Evolutionary conservation across 73 alveolate genomes (phyloP).

Genomic region (Paramecium biaurelia): DNA sequence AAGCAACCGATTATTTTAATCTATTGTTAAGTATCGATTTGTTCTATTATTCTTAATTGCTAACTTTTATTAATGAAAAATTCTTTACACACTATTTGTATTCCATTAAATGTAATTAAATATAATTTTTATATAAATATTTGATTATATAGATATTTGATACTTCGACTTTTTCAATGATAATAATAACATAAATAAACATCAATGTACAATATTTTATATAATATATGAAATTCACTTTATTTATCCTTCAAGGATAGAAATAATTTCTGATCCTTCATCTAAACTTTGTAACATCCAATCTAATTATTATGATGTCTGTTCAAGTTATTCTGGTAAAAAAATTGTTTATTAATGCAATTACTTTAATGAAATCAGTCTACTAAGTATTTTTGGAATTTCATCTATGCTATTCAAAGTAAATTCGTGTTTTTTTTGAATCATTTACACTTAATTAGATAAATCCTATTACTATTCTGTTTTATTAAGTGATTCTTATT

Average conservation of each 20-base stretch:
- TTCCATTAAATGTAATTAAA: background rate
- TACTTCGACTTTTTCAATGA: background rate
- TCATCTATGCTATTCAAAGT: slow-evolving; percentile 6
- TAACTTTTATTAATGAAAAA: background rate
- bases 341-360: background rate
- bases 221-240: background rate
- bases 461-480: background rate
- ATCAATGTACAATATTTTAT: background rate
- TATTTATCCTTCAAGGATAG: background rate
- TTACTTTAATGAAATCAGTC: background rate
- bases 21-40: background rate
- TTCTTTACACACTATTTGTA: background rate
- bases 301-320: background rate
- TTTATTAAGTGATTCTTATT: background rate
- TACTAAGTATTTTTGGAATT: background rate
- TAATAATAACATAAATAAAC: background rate
- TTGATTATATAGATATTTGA: background rate
- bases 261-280: slow-evolving; percentile 7
- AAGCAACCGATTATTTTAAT: background rate
- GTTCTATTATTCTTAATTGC: slow-evolving; percentile 21
- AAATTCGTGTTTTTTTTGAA: slow-evolving; percentile 3
- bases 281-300: slow-evolving; percentile 5
- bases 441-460: background rate
- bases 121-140: background rate
- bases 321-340: slow-evolving; percentile 15